Conservation (phyloP, 169 alveolate genomes). For the Plasmodium reichenowi region DNA sequence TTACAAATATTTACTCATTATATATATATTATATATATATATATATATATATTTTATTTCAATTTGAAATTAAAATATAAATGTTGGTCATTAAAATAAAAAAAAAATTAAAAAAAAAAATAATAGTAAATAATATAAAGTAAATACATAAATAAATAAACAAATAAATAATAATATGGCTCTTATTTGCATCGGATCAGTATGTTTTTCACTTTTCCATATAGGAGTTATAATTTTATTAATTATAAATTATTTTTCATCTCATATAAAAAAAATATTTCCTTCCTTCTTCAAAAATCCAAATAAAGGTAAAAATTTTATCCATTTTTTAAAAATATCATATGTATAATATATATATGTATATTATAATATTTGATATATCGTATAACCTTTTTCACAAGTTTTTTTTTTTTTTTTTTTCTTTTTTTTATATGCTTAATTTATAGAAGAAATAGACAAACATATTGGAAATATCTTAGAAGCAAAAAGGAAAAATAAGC, state of each 20-base stretch:
- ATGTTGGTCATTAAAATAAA: too few relatives aligned
- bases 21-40: too few relatives aligned
- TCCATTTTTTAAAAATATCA: neutral
- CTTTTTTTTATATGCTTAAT: constrained; percentile 5
- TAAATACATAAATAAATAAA: too few relatives aligned
- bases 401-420: constrained; percentile 1
- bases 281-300: constrained; percentile 1
- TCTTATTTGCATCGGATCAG: constrained; percentile 68
- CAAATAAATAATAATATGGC: constrained; percentile 19
- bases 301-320: constrained; percentile 4
- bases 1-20: too few relatives aligned
- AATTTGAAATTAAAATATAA: too few relatives aligned
- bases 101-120: too few relatives aligned
- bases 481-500: constrained; percentile 29
- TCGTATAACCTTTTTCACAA: neutral
- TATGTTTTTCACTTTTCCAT: constrained; percentile 70
- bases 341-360: neutral
- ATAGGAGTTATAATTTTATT: constrained; percentile 36
- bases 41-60: too few relatives aligned
- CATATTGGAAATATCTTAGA: constrained; percentile 32
- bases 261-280: constrained; percentile 41
- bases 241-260: constrained; percentile 38
- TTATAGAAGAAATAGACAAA: constrained; percentile 4
- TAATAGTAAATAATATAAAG: too few relatives aligned
- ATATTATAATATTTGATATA: neutral